These are phyloP conservation scores for Barbarea vulgaris DNA, from an alignment of 345 rosid genomes.

Conservation along the genomic window DNA sequence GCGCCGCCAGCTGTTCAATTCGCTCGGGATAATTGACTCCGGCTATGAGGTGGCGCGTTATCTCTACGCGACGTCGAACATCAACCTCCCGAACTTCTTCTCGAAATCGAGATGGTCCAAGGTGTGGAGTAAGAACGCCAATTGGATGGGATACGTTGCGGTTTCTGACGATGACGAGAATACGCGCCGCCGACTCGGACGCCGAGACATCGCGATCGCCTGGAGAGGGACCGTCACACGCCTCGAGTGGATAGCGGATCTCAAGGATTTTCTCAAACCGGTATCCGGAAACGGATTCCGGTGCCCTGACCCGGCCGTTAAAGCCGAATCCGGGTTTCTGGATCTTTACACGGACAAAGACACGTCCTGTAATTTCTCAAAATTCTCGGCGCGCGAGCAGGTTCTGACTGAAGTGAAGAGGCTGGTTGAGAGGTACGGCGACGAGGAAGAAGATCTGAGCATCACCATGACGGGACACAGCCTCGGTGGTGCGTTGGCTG, in stretches of 20 bases:
- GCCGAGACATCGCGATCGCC: constrained; percentile 61
- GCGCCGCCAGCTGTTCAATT: constrained; percentile 48
- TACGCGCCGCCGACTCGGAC: constrained; percentile 45
- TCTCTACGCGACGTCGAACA: constrained; percentile 64
- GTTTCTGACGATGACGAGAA: constrained; percentile 51
- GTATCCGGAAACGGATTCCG: constrained; percentile 49
- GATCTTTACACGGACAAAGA: constrained; percentile 70
- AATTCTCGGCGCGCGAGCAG: constrained; percentile 65
- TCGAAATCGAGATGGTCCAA: constrained; percentile 74
- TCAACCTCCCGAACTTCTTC: constrained; percentile 74
- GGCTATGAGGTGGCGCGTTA: constrained; percentile 61
- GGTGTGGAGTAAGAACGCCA: constrained; percentile 68
- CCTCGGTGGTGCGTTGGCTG: constrained; percentile 66
- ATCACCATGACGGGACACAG: constrained; percentile 78
- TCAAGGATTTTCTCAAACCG: constrained; percentile 64
- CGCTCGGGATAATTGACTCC: constrained; percentile 45
- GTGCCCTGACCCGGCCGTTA: constrained; percentile 59
- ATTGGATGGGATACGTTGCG: constrained; percentile 78
- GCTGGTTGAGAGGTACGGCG: constrained; percentile 44
- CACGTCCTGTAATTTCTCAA: constrained; percentile 51
- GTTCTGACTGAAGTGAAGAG: constrained; percentile 56
- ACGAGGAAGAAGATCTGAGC: constrained; percentile 56
- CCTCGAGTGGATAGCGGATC: constrained; percentile 67
- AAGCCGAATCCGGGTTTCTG: constrained; percentile 72
- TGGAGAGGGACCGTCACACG: constrained; percentile 77